Evolutionary conservation across 352 stramenopile genomes (phyloP), one percentile per base, ranked within the genome.

Genomic region (Globisporangium cystogenes): DNA sequence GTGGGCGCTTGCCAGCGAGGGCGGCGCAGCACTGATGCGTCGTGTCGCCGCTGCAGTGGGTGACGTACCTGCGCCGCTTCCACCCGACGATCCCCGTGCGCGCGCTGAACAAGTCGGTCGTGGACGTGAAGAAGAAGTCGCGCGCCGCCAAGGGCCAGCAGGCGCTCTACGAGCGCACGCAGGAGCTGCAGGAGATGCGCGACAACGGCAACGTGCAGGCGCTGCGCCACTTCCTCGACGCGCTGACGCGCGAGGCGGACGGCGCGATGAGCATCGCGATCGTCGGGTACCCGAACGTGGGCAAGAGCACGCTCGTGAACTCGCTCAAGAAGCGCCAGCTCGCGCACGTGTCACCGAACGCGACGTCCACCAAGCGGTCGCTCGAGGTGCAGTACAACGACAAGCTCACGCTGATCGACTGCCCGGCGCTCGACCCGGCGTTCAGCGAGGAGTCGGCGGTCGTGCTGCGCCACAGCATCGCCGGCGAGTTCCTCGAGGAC

Each of bases 201-300:
- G 82, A 93, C 63, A 90, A 90, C 53, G 82, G 82, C 61, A 68
- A 63, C 46, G 77, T 93, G 29, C 91, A 99, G 51, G 70, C 86
- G 11, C 60, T 99, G 1, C 78, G 98, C 20, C 65, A 97, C 53
- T 83, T 99, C 12, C 67, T 99, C 10, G 98, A 99, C 55, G 98
- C 98, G 60, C 97, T 98, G 69, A 92, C 81, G 48, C 91, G 93
- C 54, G 92, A 77, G 8, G 76, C 80, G 6, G 93, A 68, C 0
- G 57, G 68, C 35, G 54, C 70, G 6, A 43, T 98, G 40, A 85
- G 87, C 7, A 92, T 99, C 2, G 97, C 96, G 18, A 70, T 99
- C n/a, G 79, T 99, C n/a, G 97, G 97, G 7, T 99, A 99, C 81
- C 96, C 97, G 26, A 99, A 99, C 57, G 82, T 93, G 24, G 82